Conservation (phyloP, 2,329 filamentous ascomycete species). For the Beauveria caledonica region DNA sequence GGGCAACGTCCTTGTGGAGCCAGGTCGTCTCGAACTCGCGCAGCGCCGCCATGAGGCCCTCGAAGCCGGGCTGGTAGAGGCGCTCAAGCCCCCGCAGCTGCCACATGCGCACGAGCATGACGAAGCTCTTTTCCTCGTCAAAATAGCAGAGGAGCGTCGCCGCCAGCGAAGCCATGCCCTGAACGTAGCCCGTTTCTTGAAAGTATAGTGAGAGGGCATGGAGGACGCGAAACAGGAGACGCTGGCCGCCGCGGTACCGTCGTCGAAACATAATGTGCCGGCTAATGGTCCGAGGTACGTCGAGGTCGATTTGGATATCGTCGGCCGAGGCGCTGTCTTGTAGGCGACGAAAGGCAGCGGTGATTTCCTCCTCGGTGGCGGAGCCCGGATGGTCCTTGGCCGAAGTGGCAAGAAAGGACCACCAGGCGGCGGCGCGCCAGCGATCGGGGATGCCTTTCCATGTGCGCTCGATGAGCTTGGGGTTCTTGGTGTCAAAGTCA, state of each 20-base stretch:
- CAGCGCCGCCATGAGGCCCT: slow-evolving; percentile 77
- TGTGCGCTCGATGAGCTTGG: slow-evolving; percentile 82
- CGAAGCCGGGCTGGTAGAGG: slow-evolving; percentile 77
- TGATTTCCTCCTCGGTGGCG: slow-evolving; percentile 62
- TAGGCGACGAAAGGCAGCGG: slow-evolving; percentile 62
- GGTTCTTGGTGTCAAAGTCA: slow-evolving; percentile 73
- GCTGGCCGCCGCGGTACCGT: slow-evolving; percentile 85
- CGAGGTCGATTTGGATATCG: slow-evolving; percentile 93
- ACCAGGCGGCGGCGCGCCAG: slow-evolving; percentile 91
- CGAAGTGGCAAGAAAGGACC: slow-evolving; percentile 76
- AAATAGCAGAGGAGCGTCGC: slow-evolving; percentile 94
- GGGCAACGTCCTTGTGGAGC: slow-evolving; percentile 73
- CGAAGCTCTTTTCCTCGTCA: slow-evolving; percentile 87
- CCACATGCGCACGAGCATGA: slow-evolving; percentile 96
- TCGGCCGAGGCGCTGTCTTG: slow-evolving; percentile 72
- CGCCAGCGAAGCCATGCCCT: slow-evolving; percentile 92
- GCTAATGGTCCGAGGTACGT: slow-evolving; percentile 90
- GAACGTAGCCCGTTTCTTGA: slow-evolving; percentile 86
- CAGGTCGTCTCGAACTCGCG: slow-evolving; percentile 78
- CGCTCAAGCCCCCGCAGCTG: slow-evolving; percentile 76
- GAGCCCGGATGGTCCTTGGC: slow-evolving; percentile 55
- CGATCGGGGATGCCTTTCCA: slow-evolving; percentile 98
- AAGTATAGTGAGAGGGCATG: slow-evolving; percentile 90
- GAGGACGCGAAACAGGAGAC: slow-evolving; percentile 83
- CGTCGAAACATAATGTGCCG: slow-evolving; percentile 95